A percentile compares a stretch with the other conserved stretches of the same genome.
These are phyloP conservation scores for Alternaria novae-zelandiae DNA, from an alignment of 2,329 filamentous ascomycete species.

Conservation along the genomic window DNA sequence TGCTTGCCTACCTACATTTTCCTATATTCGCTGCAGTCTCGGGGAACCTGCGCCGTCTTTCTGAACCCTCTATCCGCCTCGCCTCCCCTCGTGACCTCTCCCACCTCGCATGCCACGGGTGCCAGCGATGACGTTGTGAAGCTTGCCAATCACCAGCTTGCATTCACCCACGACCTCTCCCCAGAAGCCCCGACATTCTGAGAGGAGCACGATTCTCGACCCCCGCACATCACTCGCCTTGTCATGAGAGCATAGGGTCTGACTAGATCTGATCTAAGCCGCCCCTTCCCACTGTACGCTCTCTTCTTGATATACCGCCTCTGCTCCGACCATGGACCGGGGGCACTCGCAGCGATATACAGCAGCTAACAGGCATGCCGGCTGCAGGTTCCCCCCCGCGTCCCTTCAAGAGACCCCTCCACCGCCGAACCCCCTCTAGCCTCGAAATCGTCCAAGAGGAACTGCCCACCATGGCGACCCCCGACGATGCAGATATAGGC, in stretches of 20 bases:
- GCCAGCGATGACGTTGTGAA: slow-evolving; percentile 27
- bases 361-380: slow-evolving; percentile 38
- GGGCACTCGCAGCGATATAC: slow-evolving; percentile 3
- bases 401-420: slow-evolving; percentile 25
- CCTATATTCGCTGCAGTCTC: background rate
- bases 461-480: slow-evolving; percentile 35
- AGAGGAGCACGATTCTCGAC: slow-evolving; percentile 1
- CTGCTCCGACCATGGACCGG: slow-evolving; percentile 12
- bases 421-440: slow-evolving; percentile 39
- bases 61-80: background rate
- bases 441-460: slow-evolving; percentile 42
- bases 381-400: slow-evolving; percentile 39
- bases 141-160: slow-evolving; percentile 38
- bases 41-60: background rate
- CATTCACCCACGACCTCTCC: slow-evolving; percentile 35
- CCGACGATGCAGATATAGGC: slow-evolving; percentile 18
- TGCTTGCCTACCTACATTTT: background rate
- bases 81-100: slow-evolving; percentile 15
- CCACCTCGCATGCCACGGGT: background rate
- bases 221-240: slow-evolving; percentile 24
- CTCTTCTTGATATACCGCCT: slow-evolving; percentile 12
- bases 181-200: slow-evolving; percentile 2
- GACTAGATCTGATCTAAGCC: slow-evolving; percentile 16
- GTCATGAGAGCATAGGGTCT: slow-evolving; percentile 36
- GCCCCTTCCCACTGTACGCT: slow-evolving; percentile 27